These are phyloP conservation scores for Vitis riparia DNA, from an alignment of 164 flowering plant species.

Conservation along the genomic window DNA sequence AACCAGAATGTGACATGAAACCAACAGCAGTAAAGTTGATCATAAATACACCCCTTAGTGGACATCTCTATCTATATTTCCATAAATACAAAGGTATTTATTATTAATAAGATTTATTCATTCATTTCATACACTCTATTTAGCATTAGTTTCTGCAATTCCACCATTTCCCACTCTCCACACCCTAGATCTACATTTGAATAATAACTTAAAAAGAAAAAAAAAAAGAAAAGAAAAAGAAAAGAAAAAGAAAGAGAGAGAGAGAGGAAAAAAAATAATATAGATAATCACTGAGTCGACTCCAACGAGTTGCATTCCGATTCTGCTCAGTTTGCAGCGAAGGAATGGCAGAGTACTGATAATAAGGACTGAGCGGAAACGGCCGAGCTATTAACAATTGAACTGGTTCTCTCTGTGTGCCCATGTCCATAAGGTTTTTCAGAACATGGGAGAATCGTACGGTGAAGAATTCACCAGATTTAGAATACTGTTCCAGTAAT, in stretches of 20 bases:
- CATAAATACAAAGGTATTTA: not conserved
- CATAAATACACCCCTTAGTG: constrained; percentile 23
- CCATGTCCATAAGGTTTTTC: not conserved
- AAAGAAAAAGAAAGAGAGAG: not conserved
- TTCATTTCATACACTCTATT: not conserved
- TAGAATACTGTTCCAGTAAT: constrained; percentile 85
- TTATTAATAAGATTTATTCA: not conserved
- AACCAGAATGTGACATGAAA: constrained; percentile 34
- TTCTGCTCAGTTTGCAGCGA: not conserved
- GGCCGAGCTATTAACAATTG: not conserved
- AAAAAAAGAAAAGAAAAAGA: not conserved
- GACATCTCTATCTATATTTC: not conserved
- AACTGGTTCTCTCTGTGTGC: not conserved
- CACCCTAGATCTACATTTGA: not conserved
- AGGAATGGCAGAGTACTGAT: not conserved
- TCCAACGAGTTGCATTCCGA: not conserved
- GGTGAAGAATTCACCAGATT: constrained; percentile 77
- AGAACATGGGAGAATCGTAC: constrained; percentile 58
- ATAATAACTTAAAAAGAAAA: not conserved
- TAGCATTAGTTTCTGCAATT: constrained; percentile 3
- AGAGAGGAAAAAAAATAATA: not conserved
- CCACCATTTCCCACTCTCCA: not conserved
- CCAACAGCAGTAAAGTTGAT: constrained; percentile 34
- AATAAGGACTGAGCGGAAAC: not conserved
- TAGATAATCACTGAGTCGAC: constrained; percentile 2